A percentile compares a stretch with the other conserved stretches of the same genome.
phyloP scores from a whole-genome alignment of 2,329 filamentous ascomycete genomes.

The Verticillium longisporum region DNA sequence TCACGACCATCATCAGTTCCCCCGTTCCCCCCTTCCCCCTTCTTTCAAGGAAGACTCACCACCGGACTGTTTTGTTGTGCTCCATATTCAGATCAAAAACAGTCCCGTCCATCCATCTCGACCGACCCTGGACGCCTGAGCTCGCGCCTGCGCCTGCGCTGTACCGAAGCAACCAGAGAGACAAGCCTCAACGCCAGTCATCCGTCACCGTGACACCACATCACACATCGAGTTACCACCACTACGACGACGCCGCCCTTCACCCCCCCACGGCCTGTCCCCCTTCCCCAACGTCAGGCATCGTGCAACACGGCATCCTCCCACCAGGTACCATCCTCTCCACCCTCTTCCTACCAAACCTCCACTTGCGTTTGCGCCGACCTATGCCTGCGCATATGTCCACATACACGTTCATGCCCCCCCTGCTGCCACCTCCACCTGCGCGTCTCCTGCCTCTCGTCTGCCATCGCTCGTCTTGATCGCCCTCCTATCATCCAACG shows the following conservation, averaged over 20 bases:
- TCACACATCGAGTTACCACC: not conserved
- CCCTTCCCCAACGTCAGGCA: not conserved
- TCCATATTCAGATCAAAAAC: not conserved
- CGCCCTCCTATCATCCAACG: slow-evolving; percentile 2
- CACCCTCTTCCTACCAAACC: not conserved
- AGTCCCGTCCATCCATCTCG: not conserved
- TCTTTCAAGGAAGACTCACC: not conserved
- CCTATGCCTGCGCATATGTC: not conserved
- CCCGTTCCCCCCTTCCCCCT: not conserved
- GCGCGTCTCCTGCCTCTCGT: slow-evolving; percentile 7
- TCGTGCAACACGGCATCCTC: not conserved
- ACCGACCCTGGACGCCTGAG: not conserved
- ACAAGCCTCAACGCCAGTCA: not conserved
- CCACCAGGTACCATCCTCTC: not conserved
- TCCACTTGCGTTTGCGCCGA: not conserved
- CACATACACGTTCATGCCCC: slow-evolving; percentile 11
- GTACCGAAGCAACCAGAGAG: not conserved
- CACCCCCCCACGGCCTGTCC: not conserved
- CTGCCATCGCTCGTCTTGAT: not conserved
- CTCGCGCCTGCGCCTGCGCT: not conserved
- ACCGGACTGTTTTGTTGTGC: not conserved
- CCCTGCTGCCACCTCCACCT: slow-evolving; percentile 5
- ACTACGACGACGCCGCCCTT: not conserved
- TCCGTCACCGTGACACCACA: not conserved
- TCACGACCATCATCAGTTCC: not conserved